Conservation (phyloP, 768 basidiomycete genomes). For the Brasilioporus rufonigricans region DNA sequence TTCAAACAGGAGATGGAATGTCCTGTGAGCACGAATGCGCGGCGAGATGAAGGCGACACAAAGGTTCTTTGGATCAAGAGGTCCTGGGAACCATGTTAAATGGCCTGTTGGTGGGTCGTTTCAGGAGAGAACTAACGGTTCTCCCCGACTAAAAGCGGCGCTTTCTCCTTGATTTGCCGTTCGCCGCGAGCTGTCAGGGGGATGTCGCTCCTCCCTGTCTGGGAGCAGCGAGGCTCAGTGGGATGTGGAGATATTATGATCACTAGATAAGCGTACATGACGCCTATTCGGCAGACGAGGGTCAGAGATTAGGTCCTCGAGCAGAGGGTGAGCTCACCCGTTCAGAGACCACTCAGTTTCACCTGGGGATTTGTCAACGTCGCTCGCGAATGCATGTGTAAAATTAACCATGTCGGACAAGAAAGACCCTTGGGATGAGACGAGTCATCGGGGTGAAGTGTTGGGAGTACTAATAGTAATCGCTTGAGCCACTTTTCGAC, state of each 20-base stretch:
- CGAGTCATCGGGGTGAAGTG: slow-evolving; percentile 27
- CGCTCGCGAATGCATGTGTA: background rate
- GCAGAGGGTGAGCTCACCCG: slow-evolving; percentile 46
- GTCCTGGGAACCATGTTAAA: slow-evolving; percentile 39
- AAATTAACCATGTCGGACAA: slow-evolving; percentile 71
- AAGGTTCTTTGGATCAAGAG: slow-evolving; percentile 78
- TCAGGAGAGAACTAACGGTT: slow-evolving; percentile 54
- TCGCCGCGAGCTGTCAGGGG: slow-evolving; percentile 79
- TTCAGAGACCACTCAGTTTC: slow-evolving; percentile 95
- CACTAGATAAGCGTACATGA: slow-evolving; percentile 45
- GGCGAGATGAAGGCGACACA: slow-evolving; percentile 80
- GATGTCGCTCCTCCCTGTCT: slow-evolving; percentile 90
- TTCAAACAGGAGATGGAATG: slow-evolving; percentile 78
- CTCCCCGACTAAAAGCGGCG: slow-evolving; percentile 65
- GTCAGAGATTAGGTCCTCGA: background rate
- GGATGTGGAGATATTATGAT: background rate
- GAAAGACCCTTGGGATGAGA: slow-evolving; percentile 71
- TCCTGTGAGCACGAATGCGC: slow-evolving; percentile 80
- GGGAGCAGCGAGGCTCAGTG: slow-evolving; percentile 2
- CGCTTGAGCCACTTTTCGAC: background rate
- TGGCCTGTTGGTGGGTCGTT: background rate
- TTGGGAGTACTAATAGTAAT: too few species aligned
- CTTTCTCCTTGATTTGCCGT: slow-evolving; percentile 63
- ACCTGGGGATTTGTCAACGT: slow-evolving; percentile 41
- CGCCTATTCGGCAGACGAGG: slow-evolving; percentile 40